Evolutionary conservation across 2,329 filamentous ascomycete genomes (phyloP), one percentile per base, ranked within the genome.

Genomic region (Cyphellophora europaea): DNA sequence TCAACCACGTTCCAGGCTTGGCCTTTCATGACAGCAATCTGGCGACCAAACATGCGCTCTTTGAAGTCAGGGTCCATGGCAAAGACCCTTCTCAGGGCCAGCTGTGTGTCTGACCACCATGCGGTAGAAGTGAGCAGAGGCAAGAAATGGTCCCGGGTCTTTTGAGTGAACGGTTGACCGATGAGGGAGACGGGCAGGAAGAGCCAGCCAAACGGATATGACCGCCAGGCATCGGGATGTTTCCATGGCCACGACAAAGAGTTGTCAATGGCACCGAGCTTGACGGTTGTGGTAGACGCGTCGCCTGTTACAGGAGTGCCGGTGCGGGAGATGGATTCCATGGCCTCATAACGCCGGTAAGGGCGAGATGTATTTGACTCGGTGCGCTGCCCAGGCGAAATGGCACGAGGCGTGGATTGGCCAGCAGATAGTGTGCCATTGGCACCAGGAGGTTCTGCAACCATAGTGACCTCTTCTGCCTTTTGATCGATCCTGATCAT

Each of bases 1-100:
- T 98, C 91, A 4, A 98, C 91, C 0, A 98, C 91, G 55, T 98
- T 98, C 87, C 91, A 98, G 1, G 91, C 91, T 56, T 98, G 91
- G 8, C 91, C 91, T 61, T 98, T 98, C 86, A 98, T 94, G 40
- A 98, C 91, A 1, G 91, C 89, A 42, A 98, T 93, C 54, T 98
- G 91, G 47, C 85, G 79, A n/a, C 86, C 86, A 62, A 94, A 98
- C 91, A 98, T 98, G 60, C 85, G 82, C 63, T 98, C 91, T 56
- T 96, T 86, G 59, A 98, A 98, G 60, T 98, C 91, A 2, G 81
- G 78, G 57, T 98, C 91, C 54, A 93, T 77, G 47, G 85, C 80
- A 56, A 98, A 98, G 30, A 95, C 79, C 42, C 77, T 74, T 35
- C 91, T 83, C 25, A 98, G 67, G 14, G 86, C 83, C 40, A 85